phyloP scores from a whole-genome alignment of 352 stramenopile species.

The Pythium periplocum region DNA sequence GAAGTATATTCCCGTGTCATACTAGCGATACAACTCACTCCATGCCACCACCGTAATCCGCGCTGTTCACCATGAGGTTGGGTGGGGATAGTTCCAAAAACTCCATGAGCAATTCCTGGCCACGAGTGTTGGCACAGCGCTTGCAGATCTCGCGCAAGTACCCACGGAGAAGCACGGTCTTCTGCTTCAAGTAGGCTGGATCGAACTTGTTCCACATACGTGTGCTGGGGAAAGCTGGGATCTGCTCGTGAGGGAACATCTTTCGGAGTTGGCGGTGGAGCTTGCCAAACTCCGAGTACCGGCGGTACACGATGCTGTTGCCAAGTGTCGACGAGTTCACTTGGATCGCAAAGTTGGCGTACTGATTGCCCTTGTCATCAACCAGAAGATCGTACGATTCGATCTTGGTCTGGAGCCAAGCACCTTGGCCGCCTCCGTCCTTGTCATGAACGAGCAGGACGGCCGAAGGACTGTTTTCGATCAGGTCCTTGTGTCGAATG shows the following conservation, averaged over 20 bases:
- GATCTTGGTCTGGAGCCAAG: constrained; percentile 80
- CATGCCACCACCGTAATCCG: constrained; percentile 4
- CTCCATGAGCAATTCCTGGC: constrained; percentile 52
- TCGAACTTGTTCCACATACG: constrained; percentile 86
- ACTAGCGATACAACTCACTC: no score
- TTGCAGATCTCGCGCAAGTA: constrained; percentile 76
- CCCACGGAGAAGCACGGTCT: constrained; percentile 59
- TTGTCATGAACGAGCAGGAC: constrained; percentile 64
- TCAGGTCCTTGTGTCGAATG: constrained; percentile 63
- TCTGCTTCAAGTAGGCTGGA: constrained; percentile 73
- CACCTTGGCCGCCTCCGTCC: constrained; percentile 22
- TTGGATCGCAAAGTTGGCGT: constrained; percentile 75
- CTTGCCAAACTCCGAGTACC: constrained; percentile 75
- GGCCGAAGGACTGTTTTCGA: constrained; percentile 76
- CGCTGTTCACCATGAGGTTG: constrained; percentile 12
- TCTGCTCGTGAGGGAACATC: constrained; percentile 73
- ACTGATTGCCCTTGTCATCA: constrained; percentile 69
- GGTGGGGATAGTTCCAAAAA: constrained; percentile 45
- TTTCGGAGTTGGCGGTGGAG: constrained; percentile 73
- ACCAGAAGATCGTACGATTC: constrained; percentile 62
- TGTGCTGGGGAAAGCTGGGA: constrained; percentile 60
- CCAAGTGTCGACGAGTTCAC: constrained; percentile 58
- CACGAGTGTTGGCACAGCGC: constrained; percentile 63
- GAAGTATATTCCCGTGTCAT: no score
- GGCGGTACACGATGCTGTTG: constrained; percentile 67